Percentiles rank a stretch among this genome's conserved stretches.
Conservation (phyloP, 768 basidiomycete genomes). For the Naganishia vaughanmartiniae region DNA sequence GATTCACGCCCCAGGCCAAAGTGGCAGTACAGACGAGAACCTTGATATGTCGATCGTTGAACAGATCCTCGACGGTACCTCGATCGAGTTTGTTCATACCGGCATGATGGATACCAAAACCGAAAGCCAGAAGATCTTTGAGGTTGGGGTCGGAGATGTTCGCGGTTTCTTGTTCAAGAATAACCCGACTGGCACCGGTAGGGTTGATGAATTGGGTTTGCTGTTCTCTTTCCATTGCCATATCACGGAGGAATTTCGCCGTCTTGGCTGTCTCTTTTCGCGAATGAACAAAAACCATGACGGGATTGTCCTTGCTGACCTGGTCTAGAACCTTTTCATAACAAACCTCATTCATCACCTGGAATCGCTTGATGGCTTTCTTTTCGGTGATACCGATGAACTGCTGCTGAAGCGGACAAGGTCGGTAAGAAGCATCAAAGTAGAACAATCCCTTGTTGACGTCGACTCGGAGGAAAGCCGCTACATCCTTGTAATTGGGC, state of each 20-base stretch:
- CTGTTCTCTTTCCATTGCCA: conserved; percentile 93
- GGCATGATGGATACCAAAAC: conserved; percentile 96
- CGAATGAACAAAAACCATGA: conserved; percentile 95
- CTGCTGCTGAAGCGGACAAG: conserved; percentile 91
- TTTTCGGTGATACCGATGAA: conserved; percentile 98
- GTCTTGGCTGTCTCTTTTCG: conserved; percentile 98
- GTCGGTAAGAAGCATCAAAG: conserved; percentile 90
- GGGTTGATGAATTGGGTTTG: conserved; percentile 94
- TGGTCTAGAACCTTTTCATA: conserved; percentile 97
- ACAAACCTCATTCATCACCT: conserved; percentile 97
- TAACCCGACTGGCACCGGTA: conserved; percentile 85
- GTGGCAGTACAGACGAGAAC: conserved; percentile 96
- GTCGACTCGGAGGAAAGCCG: conserved; percentile 93
- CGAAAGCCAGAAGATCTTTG: conserved; percentile 87
- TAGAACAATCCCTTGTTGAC: conserved; percentile 89
- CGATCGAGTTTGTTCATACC: conserved; percentile 92
- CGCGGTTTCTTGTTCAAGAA: conserved; percentile 76
- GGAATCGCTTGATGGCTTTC: conserved; percentile 97
- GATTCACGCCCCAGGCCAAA: conserved; percentile 98
- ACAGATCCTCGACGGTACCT: conserved; percentile 86
- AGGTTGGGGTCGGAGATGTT: conserved; percentile 79
- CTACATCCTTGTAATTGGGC: conserved; percentile 98
- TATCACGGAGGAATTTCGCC: conserved; percentile 86
- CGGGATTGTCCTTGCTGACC: conserved; percentile 65
- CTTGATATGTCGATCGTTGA: conserved; percentile 85